A percentile compares a stretch with the other conserved stretches of the same genome.
phyloP scores from a whole-genome alignment of 2,329 filamentous ascomycete species.

The Zalaria obscura region DNA sequence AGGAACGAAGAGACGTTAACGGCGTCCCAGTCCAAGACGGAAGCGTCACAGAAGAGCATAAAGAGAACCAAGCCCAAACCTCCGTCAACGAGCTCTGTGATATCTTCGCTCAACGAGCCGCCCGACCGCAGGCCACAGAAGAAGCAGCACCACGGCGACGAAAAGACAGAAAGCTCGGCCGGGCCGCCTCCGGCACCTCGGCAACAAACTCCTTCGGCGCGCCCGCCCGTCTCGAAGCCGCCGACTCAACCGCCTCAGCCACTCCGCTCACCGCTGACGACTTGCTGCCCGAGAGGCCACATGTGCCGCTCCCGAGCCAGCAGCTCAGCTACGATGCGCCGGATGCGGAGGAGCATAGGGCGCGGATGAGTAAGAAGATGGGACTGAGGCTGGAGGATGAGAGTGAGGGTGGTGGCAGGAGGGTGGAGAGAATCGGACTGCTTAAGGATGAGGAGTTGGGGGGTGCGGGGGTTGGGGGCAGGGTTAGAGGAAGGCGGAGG shows the following conservation, averaged over 20 bases:
- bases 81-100: not conserved
- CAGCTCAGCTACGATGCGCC: constrained; percentile 20
- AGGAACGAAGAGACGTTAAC: not conserved
- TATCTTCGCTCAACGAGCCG: not conserved
- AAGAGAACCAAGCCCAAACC: not conserved
- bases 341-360: constrained; percentile 15
- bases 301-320: constrained; percentile 14
- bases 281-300: not conserved
- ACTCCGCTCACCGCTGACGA: constrained; percentile 2
- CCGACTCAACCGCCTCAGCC: constrained; percentile 1
- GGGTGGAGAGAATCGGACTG: constrained; percentile 14
- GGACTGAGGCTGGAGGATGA: constrained; percentile 14
- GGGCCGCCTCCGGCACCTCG: constrained; percentile 3
- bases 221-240: not conserved
- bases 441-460: constrained; percentile 14
- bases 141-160: not conserved
- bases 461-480: constrained; percentile 7
- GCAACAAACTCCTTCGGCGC: not conserved
- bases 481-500: constrained; percentile 8
- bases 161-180: constrained; percentile 6
- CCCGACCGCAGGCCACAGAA: not conserved
- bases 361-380: constrained; percentile 18
- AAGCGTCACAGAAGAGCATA: not conserved
- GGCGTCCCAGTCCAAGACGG: not conserved
- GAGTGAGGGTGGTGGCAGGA: constrained; percentile 5